Percentiles rank a stretch among this genome's conserved stretches.
Evolutionary conservation across 768 basidiomycete species (phyloP).

Genomic region (Cystobasidiopsis lactophilus): DNA sequence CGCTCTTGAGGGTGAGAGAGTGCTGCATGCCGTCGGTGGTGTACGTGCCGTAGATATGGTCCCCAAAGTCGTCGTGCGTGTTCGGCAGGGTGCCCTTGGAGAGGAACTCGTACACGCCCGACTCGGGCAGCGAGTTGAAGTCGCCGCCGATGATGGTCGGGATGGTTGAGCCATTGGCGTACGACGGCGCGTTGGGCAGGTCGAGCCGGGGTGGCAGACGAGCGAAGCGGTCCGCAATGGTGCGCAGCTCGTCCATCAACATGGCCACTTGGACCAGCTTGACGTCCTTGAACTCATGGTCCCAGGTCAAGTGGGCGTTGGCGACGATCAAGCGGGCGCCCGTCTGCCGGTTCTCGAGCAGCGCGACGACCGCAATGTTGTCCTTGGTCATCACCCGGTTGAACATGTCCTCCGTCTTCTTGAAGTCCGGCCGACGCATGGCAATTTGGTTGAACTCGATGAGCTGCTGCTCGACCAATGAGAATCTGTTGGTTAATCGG

Average conservation of each 20-base stretch:
- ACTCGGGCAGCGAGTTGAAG: conserved; percentile 69
- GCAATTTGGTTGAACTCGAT: conserved; percentile 84
- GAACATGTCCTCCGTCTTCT: conserved; percentile 98
- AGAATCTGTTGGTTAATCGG: conserved; percentile 48
- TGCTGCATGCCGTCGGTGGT: conserved; percentile 75
- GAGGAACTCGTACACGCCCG: conserved; percentile 81
- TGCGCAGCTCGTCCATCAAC: conserved; percentile 76
- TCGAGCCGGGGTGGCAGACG: conserved; percentile 43
- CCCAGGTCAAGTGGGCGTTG: conserved; percentile 84
- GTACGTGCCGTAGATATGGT: conserved; percentile 71
- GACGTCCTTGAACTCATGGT: conserved; percentile 76
- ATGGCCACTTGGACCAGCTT: conserved; percentile 92
- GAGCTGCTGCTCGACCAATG: conserved; percentile 75
- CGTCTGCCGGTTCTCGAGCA: conserved; percentile 66
- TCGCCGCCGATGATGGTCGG: conserved; percentile 84
- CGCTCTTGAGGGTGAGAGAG: conserved; percentile 56
- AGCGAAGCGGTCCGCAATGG: conserved; percentile 63
- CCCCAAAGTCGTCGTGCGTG: conserved; percentile 78
- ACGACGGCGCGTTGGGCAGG: conserved; percentile 34
- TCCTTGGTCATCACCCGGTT: conserved; percentile 90
- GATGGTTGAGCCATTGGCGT: conserved; percentile 54
- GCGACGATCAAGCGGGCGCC: conserved; percentile 72
- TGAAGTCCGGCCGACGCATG: conserved; percentile 78
- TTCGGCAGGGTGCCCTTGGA: conserved; percentile 38
- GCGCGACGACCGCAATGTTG: conserved; percentile 66